These are phyloP conservation scores for Peribolospora baueri DNA, from an alignment of 768 basidiomycete genomes.

Conservation along the genomic window DNA sequence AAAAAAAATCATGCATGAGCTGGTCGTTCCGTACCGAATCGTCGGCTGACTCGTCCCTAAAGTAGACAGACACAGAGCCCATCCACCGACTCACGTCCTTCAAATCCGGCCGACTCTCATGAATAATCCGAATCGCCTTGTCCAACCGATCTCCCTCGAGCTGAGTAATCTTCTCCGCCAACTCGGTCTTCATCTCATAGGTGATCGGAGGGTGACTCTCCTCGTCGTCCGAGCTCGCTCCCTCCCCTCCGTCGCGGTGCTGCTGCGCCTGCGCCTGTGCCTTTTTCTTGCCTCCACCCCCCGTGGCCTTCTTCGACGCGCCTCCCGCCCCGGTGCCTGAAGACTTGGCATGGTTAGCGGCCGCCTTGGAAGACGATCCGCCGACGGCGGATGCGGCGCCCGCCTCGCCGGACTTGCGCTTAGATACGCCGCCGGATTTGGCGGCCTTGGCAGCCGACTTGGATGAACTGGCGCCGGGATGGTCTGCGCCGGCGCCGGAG, in stretches of 20 bases:
- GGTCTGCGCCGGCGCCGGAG: too few species aligned
- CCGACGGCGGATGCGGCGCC: too few species aligned
- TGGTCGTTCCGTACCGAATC: too few species aligned
- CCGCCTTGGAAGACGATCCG: too few species aligned
- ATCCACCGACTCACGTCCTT: conserved; percentile 48
- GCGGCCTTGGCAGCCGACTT: too few species aligned
- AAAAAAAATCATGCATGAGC: not conserved
- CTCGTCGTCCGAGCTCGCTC: conserved; percentile 13
- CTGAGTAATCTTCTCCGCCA: conserved; percentile 75
- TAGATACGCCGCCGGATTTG: too few species aligned
- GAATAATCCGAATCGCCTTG: conserved; percentile 81
- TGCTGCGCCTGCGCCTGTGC: conserved; percentile 9
- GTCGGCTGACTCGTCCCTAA: not conserved
- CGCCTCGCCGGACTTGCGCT: too few species aligned
- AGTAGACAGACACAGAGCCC: not conserved
- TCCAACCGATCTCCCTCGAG: conserved; percentile 64
- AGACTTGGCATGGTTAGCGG: too few species aligned
- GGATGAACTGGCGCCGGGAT: too few species aligned
- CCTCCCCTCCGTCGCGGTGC: conserved; percentile 7
- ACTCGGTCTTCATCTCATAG: conserved; percentile 92
- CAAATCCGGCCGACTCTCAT: conserved; percentile 77
- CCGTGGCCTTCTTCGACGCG: conserved; percentile 13
- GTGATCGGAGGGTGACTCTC: conserved; percentile 25
- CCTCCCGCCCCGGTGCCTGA: too few species aligned
- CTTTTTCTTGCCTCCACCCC: conserved; percentile 4